Percentiles rank a stretch among this genome's conserved stretches.
These are phyloP conservation scores for Ustilago curta DNA, from an alignment of 1,284 basidiomycete genomes.

Conservation along the genomic window DNA sequence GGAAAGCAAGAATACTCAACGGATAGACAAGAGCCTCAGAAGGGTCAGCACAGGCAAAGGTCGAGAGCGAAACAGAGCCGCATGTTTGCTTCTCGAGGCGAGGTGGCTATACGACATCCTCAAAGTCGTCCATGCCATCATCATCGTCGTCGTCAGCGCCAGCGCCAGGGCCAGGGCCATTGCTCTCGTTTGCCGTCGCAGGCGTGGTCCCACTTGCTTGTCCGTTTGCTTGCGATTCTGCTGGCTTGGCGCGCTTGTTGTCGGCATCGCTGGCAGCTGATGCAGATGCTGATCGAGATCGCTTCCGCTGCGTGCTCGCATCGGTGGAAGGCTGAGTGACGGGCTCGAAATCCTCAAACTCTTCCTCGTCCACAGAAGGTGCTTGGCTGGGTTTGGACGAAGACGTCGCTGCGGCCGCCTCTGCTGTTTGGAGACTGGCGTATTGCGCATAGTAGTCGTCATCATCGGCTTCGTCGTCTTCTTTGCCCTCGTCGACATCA, in stretches of 20 bases:
- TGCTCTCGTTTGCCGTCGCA: not conserved
- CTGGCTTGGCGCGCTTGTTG: slow-evolving; percentile 37
- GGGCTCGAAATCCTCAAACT: slow-evolving; percentile 49
- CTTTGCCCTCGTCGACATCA: slow-evolving; percentile 42
- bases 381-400: slow-evolving; percentile 42
- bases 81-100: slow-evolving; percentile 8
- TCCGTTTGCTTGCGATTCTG: slow-evolving; percentile 5
- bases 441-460: slow-evolving; percentile 67
- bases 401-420: slow-evolving; percentile 34
- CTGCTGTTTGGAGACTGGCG: slow-evolving; percentile 54
- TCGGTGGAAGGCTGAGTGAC: slow-evolving; percentile 17
- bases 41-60: slow-evolving; percentile 17
- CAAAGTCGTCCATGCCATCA: slow-evolving; percentile 62
- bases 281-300: slow-evolving; percentile 33
- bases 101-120: slow-evolving; percentile 58
- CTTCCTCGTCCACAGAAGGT: slow-evolving; percentile 36
- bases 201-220: not conserved
- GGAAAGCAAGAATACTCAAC: not conserved
- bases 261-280: slow-evolving; percentile 19
- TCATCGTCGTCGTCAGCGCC: slow-evolving; percentile 38
- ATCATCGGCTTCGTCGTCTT: slow-evolving; percentile 47
- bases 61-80: slow-evolving; percentile 3
- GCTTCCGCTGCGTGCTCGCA: slow-evolving; percentile 21
- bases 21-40: not conserved
- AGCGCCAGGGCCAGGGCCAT: no score